Base-by-base conservation (phyloP, 352 stramenopile species). In the Phytopythium sindhum region DNA sequence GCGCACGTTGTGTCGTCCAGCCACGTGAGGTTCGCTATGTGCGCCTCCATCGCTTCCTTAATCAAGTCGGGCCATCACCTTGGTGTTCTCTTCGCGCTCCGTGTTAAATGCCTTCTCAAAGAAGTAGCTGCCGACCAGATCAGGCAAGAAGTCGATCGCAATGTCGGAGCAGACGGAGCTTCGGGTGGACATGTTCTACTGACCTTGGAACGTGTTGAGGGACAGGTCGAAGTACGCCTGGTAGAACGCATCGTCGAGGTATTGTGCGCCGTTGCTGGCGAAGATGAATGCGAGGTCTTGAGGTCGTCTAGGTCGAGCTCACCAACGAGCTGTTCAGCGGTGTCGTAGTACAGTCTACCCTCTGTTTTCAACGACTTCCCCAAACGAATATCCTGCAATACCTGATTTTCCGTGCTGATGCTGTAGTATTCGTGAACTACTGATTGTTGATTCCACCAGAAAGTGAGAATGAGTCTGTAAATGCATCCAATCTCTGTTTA, bases 221-320 rank as follows among this genome's bases (percentile, higher is more conserved):
- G 90, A 96, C 63, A 98, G 94, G 5, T 94, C 72, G 73, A 97
- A 97, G 35, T 81, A 72, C 4, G 84, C 87, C n/a, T 90, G 60
- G 2, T 95, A 69, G 58, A 97, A 97, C 2, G 68, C 41, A 29
- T 86, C 59, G 39, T 70, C 72, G 7, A 89, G 60, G 31, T 68
- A 79, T 12, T 57, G 37, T 12, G 70, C 63, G 31, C 67, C 69
- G 31, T 67, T 60, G 29, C 73, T 68, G 19, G 78, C 67, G 60
- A 78, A 80, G 11, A 68, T 57, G 53, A 77, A 89, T 19, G 74
- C 64, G 12, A 88, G n/a, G 72, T 62, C 57, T 86, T 78, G 11
- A 89, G 65, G 37, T 76, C 73, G 28, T 75, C 50, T n/a, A 89
- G 35, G 0, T 72, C 60, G 23, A 83, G 60, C 0, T 64, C 12